These are phyloP conservation scores for Juncus effusus DNA, from an alignment of 176 grass and related monocot species.

Conservation along the genomic window DNA sequence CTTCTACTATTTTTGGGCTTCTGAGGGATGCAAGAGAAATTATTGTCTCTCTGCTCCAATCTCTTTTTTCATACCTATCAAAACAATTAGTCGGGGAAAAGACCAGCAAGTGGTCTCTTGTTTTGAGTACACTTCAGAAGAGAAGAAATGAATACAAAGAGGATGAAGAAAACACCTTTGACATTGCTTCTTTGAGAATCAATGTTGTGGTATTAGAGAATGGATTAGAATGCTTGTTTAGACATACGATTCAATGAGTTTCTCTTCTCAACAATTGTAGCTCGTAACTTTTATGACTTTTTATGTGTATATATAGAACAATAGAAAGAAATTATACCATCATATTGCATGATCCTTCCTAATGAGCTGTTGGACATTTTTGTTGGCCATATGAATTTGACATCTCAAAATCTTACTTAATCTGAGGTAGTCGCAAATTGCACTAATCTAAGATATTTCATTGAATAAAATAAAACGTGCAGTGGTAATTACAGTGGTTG, in stretches of 20 bases:
- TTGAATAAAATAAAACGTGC: too few species aligned
- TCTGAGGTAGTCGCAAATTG: too few species aligned
- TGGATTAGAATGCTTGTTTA: constrained; percentile 26
- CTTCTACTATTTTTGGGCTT: background rate
- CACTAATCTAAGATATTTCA: too few species aligned
- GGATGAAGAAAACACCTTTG: background rate
- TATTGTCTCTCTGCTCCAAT: constrained; percentile 15
- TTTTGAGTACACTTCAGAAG: constrained; percentile 17
- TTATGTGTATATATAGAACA: constrained; percentile 12
- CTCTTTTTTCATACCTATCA: background rate
- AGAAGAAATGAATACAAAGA: constrained; percentile 1
- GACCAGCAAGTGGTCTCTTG: constrained; percentile 29
- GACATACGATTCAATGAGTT: constrained; percentile 6
- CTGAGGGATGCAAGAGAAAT: constrained; percentile 18
- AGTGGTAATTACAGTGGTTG: too few species aligned
- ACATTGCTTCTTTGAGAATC: constrained; percentile 5
- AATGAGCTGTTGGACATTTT: too few species aligned
- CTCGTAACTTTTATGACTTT: constrained; percentile 7
- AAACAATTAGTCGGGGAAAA: constrained; percentile 2
- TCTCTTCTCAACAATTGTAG: constrained; percentile 14
- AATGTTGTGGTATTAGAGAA: constrained; percentile 15
- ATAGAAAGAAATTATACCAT: constrained; percentile 18
- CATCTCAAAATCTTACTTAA: too few species aligned
- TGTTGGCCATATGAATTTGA: too few species aligned
- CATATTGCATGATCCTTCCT: too few species aligned